phyloP scores from a whole-genome alignment of 768 basidiomycete species.

The Boletus huronensis region DNA sequence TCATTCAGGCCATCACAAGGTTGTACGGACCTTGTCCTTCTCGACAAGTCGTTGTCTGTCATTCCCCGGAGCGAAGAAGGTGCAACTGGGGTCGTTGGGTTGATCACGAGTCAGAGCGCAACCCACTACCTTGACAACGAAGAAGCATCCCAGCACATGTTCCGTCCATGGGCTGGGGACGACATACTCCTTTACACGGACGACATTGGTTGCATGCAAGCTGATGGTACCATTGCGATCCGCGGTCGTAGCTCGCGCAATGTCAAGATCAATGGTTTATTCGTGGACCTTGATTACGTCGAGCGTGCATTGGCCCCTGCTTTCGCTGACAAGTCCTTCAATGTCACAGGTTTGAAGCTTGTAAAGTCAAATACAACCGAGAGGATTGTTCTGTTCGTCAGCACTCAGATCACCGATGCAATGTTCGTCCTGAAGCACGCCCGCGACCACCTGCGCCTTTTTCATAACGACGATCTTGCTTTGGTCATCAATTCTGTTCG shows the following conservation, averaged over 20 bases:
- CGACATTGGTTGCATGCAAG: constrained; percentile 17
- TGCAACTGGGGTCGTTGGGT: constrained; percentile 6
- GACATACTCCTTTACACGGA: constrained; percentile 13
- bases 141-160: constrained; percentile 14
- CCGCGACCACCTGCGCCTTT: constrained; percentile 8
- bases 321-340: constrained; percentile 5
- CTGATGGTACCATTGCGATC: constrained; percentile 11
- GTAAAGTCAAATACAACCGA: constrained; percentile 10
- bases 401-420: constrained; percentile 7
- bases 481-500: constrained; percentile 8
- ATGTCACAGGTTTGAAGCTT: constrained; percentile 10
- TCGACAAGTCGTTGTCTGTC: constrained; percentile 13
- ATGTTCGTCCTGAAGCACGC: constrained; percentile 10
- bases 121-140: constrained; percentile 12
- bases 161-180: constrained; percentile 14
- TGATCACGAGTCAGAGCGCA: constrained; percentile 12
- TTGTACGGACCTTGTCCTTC: constrained; percentile 11
- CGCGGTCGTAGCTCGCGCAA: constrained; percentile 15
- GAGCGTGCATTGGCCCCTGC: constrained; percentile 16
- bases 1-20: constrained; percentile 11
- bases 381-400: constrained; percentile 3
- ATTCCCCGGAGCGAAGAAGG: constrained; percentile 4
- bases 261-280: constrained; percentile 15
- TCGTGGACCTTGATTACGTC: constrained; percentile 16
- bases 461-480: constrained; percentile 7